phyloP scores from a whole-genome alignment of 495 filamentous ascomycete species.

The Chaetomium fimeti region DNA sequence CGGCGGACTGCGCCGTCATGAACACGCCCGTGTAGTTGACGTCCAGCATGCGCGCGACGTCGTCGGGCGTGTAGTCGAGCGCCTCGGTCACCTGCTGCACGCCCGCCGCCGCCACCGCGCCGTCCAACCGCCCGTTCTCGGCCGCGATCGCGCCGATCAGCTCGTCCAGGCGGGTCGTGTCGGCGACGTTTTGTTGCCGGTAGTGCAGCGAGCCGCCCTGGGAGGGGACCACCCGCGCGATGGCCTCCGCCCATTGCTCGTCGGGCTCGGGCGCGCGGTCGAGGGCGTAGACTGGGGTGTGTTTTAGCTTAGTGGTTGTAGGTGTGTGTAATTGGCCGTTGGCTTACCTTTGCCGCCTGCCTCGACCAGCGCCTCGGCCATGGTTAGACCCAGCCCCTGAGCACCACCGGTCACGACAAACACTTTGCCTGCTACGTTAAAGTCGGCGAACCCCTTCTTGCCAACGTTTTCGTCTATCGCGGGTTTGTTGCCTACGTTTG shows the following conservation, averaged over 20 bases:
- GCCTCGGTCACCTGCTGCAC: conserved; percentile 70
- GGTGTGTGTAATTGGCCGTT: not conserved
- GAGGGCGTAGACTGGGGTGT: conserved; percentile 58
- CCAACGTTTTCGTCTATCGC: conserved; percentile 21
- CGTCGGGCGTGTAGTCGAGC: conserved; percentile 64
- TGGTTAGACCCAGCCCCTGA: conserved; percentile 60
- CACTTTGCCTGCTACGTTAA: conserved; percentile 58
- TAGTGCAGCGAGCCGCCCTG: conserved; percentile 62
- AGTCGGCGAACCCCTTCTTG: conserved; percentile 40
- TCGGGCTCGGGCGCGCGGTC: conserved; percentile 55
- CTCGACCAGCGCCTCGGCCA: conserved; percentile 69
- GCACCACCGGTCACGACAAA: conserved; percentile 64
- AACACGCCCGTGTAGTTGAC: conserved; percentile 78
- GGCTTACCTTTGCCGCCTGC: conserved; percentile 62
- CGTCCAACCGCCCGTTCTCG: conserved; percentile 60
- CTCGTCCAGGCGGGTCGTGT: conserved; percentile 54
- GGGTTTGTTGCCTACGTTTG: not conserved
- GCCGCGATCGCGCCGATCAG: conserved; percentile 56
- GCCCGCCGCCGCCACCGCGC: conserved; percentile 72
- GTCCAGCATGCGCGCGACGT: conserved; percentile 68
- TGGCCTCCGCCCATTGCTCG: conserved; percentile 49
- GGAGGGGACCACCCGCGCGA: conserved; percentile 46
- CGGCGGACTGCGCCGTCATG: conserved; percentile 68
- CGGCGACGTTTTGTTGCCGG: conserved; percentile 61
- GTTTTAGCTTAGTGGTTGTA: not conserved